Evolutionary conservation across 2,329 filamentous ascomycete genomes (phyloP).

Genomic region (Talaromyces sp.): DNA sequence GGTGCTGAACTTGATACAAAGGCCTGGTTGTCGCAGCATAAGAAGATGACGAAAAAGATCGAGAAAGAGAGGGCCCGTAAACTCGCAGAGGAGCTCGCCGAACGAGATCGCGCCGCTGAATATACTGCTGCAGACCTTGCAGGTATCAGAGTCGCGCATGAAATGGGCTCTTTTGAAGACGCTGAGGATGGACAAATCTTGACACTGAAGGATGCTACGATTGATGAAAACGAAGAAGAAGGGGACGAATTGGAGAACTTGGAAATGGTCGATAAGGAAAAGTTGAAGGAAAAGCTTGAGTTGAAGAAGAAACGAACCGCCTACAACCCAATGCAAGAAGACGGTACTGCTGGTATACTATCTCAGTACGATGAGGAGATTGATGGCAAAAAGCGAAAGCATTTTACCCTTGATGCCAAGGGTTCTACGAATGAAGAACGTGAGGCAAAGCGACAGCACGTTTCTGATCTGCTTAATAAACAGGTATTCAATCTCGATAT

Average conservation of each 20-base stretch:
- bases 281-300: conserved; percentile 63
- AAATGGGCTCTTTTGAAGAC: conserved; percentile 72
- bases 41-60: conserved; percentile 92
- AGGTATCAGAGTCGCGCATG: conserved; percentile 88
- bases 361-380: conserved; percentile 96
- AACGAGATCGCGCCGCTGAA: conserved; percentile 68
- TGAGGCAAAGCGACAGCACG: conserved; percentile 52
- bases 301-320: conserved; percentile 85
- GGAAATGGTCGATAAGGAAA: conserved; percentile 41
- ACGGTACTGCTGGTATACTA: conserved; percentile 64
- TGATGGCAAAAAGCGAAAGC: conserved; percentile 79
- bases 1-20: conserved; percentile 69
- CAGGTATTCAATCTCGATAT: conserved; percentile 76
- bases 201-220: conserved; percentile 88
- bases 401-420: conserved; percentile 78
- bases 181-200: conserved; percentile 80
- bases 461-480: conserved; percentile 54
- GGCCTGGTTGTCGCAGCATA: conserved; percentile 81
- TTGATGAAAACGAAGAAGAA: conserved; percentile 77
- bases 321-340: conserved; percentile 74
- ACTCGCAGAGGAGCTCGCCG: conserved; percentile 71
- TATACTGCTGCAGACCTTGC: conserved; percentile 84
- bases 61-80: conserved; percentile 66
- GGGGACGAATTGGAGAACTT: conserved; percentile 71
- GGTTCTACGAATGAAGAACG: conserved; percentile 65